phyloP scores from a whole-genome alignment of 2,329 filamentous ascomycete species.

The Diaporthe ilicicola region DNA sequence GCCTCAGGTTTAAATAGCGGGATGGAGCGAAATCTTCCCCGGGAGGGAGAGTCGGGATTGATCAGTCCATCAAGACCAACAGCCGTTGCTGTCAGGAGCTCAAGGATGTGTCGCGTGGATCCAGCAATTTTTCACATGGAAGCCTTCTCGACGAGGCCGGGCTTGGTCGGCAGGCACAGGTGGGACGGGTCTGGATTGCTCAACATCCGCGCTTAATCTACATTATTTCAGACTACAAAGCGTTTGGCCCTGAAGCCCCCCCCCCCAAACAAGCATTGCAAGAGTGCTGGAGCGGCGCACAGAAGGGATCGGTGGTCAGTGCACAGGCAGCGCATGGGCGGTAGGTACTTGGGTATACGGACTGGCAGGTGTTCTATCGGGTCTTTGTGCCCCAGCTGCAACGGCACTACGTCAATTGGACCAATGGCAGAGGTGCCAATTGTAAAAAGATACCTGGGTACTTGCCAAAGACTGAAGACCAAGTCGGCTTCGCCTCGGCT shows the following conservation, averaged over 20 bases:
- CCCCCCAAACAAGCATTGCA: no score
- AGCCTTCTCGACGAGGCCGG: slow-evolving; percentile 19
- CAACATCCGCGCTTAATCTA: neutral
- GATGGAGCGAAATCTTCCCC: neutral
- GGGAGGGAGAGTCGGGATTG: neutral
- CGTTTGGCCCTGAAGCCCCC: no score
- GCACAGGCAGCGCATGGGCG: neutral
- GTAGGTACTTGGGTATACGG: no score
- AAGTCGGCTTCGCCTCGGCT: slow-evolving; percentile 50
- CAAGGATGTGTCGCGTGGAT: neutral
- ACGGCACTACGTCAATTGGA: slow-evolving; percentile 17
- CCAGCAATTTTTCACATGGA: slow-evolving; percentile 18
- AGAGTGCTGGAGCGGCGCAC: no score
- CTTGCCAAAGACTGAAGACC: neutral
- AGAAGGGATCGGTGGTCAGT: neutral
- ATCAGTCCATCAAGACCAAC: slow-evolving; percentile 9
- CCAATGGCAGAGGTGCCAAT: slow-evolving; percentile 57
- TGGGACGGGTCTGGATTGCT: neutral
- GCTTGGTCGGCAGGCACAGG: slow-evolving; percentile 25
- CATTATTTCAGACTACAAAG: neutral
- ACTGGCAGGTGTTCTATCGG: no score
- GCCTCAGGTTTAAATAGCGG: neutral
- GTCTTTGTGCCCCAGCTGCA: no score
- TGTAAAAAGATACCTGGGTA: slow-evolving; percentile 48
- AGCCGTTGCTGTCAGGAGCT: neutral